phyloP scores from a whole-genome alignment of 2,329 filamentous ascomycete species.

The Coniosporium tulheliwenetii region DNA sequence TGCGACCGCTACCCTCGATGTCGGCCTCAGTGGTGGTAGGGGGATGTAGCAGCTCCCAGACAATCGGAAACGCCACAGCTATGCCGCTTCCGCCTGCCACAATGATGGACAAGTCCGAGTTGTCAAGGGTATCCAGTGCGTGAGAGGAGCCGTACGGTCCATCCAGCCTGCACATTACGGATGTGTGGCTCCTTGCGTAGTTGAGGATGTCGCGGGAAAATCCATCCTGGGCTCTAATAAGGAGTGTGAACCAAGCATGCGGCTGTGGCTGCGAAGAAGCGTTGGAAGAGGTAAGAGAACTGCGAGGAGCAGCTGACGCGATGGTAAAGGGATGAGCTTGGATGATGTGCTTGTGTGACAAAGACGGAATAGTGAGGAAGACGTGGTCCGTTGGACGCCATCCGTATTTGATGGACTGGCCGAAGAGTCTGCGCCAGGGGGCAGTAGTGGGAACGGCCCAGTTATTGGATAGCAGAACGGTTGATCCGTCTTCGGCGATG shows the following conservation, averaged over 20 bases:
- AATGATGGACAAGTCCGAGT: constrained; percentile 34
- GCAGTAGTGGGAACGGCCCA: constrained; percentile 16
- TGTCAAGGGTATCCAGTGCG: constrained; percentile 36
- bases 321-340: constrained; percentile 56
- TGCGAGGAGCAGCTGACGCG: constrained; percentile 39
- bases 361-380: constrained; percentile 42
- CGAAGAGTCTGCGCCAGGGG: constrained; percentile 5
- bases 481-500: constrained; percentile 41
- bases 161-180: constrained; percentile 38
- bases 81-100: constrained; percentile 51
- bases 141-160: constrained; percentile 48
- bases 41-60: constrained; percentile 32
- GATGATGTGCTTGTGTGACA: constrained; percentile 35
- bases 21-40: constrained; percentile 2
- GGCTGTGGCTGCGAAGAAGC: constrained; percentile 5
- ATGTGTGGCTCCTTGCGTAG: constrained; percentile 29
- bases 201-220: constrained; percentile 42
- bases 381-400: constrained; percentile 49
- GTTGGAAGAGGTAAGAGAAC: constrained; percentile 1
- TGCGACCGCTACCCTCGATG: background rate
- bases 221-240: constrained; percentile 44
- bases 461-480: constrained; percentile 32
- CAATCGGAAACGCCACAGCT: constrained; percentile 45
- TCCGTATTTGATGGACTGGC: constrained; percentile 27
- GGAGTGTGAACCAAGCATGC: constrained; percentile 38